These are phyloP conservation scores for Paramecium pentaurelia DNA, from an alignment of 73 alveolate species.

Conservation along the genomic window DNA sequence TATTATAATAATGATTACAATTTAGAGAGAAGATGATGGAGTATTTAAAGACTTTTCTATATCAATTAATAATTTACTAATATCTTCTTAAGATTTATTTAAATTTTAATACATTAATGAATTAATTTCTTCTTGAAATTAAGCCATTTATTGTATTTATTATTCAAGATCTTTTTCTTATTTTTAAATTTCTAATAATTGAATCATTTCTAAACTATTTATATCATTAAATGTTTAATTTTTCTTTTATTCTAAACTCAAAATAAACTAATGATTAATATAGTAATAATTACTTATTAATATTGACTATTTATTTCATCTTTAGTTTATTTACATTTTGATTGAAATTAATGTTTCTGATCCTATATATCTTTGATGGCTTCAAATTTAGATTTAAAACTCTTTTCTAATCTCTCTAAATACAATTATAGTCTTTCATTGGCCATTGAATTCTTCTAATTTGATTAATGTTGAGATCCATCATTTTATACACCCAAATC, in stretches of 20 bases:
- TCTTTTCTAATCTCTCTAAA: constrained; percentile 24
- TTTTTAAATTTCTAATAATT: constrained; percentile 3
- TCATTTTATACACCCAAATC: not conserved
- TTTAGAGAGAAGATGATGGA: not conserved
- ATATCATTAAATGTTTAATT: not conserved
- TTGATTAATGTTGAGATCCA: not conserved
- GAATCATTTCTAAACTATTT: not conserved
- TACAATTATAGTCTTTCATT: not conserved
- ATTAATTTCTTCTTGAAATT: not conserved
- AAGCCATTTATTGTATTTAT: not conserved
- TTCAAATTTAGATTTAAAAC: not conserved
- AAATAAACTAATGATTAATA: not conserved
- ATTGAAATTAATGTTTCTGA: not conserved
- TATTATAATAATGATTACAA: not conserved
- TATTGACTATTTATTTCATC: not conserved
- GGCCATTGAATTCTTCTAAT: not conserved
- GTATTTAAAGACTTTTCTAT: not conserved
- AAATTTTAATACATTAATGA: not conserved
- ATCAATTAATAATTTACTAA: not conserved
- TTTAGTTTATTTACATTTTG: constrained; percentile 11
- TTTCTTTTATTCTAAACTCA: not conserved
- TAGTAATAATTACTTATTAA: not conserved
- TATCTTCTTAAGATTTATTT: not conserved
- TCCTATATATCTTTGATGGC: not conserved
- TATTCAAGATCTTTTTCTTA: constrained; percentile 29